Conservation (phyloP, 2,329 filamentous ascomycete genomes). For the Plectosphaerella sp. region DNA sequence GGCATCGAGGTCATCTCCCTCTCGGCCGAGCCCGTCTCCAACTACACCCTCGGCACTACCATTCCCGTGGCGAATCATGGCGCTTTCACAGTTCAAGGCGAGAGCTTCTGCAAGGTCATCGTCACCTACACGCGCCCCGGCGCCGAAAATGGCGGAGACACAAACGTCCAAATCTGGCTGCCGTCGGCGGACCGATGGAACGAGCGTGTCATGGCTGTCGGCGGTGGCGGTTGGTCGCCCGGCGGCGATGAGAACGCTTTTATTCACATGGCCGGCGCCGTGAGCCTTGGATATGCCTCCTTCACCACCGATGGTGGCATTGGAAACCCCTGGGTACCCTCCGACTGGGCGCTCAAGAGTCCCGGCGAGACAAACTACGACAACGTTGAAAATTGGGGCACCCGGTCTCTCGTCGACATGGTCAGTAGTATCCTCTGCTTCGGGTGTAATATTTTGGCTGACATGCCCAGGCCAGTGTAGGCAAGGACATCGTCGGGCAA, state of each 20-base stretch:
- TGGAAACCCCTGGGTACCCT: not conserved
- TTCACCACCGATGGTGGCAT: conserved; percentile 1
- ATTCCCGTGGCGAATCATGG: not conserved
- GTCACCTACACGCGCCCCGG: conserved; percentile 8
- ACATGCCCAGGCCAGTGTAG: conserved; percentile 27
- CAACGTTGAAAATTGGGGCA: not conserved
- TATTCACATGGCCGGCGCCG: not conserved
- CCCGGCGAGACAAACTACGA: not conserved
- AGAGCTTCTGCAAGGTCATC: conserved; percentile 13
- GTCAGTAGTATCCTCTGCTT: not conserved
- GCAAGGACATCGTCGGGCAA: conserved; percentile 39
- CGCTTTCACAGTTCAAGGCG: not conserved
- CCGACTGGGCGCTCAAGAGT: not conserved
- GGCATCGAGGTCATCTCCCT: not conserved
- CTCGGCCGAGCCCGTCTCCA: not conserved
- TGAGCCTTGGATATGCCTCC: conserved; percentile 1
- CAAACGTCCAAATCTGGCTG: conserved; percentile 11
- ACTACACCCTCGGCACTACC: not conserved
- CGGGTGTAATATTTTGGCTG: not conserved
- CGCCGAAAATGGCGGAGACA: not conserved
- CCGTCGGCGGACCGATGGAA: conserved; percentile 10
- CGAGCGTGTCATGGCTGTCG: conserved; percentile 8
- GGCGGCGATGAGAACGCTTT: not conserved
- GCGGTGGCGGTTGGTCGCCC: conserved; percentile 10
- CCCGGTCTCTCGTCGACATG: not conserved